Evolutionary conservation across 495 filamentous ascomycete genomes (phyloP), one percentile per base, ranked within the genome.

Genomic region (Podospora bellae-mahoneyi): DNA sequence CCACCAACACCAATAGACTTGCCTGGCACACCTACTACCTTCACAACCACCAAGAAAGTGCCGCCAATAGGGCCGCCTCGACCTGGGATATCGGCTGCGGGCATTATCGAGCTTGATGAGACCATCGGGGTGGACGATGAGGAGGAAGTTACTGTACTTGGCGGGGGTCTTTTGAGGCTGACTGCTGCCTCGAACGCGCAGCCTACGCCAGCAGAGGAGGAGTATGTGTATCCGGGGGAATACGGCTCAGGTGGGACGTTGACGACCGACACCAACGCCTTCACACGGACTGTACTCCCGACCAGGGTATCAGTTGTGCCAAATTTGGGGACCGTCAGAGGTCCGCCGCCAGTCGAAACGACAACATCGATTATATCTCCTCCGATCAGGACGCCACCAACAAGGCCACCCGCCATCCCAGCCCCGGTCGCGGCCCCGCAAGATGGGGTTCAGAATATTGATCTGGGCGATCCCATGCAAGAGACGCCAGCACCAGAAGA

Each of bases 231-330:
- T 64, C 71, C 72, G 3, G 68, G 48, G 5, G 68, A 53, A 9
- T 72, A 64, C 26, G 72, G 66, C 2, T 30, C 66, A 39, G 65
- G 60, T 23, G 74, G 69, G 53, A 53, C 59, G 28, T n/a, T 73
- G 20, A 69, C 71, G n/a, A 71, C 71, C 6, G 67, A 74, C 26
- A 61, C 66, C 18, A 62, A 67, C 19, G 69, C 64, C 16, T 69
- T 66, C 6, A 62, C 61, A 18, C 70, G 74, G 5, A 60, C 72
- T 6, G 66, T 64, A 2, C 54, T 56, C 2, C 67, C 72, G 27
- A 64, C 74, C 13, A 67, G 39, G 16, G 27, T 54, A 13, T 70
- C 72, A 3, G 34, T 74, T 30, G 48, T 27, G 15, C 70, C 68
- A 7, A 69, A 66, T 16, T 20, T 66, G 5, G 64, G 19, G 16